phyloP scores from a whole-genome alignment of 208 protist species.

The Acanthamoeba quina region DNA sequence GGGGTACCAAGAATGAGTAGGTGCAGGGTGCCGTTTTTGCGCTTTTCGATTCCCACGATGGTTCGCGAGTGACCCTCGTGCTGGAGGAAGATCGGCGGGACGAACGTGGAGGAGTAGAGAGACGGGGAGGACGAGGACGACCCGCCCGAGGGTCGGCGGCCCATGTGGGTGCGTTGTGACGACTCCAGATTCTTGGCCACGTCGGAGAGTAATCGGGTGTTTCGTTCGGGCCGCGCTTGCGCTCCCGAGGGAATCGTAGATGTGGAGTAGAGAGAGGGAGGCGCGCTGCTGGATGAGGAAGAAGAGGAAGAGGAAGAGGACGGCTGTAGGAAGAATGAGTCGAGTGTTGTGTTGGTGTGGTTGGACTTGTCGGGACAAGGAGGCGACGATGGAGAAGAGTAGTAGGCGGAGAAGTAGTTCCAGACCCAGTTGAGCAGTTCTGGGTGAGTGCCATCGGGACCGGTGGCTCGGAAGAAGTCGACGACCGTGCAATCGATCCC shows the following conservation, averaged over 20 bases:
- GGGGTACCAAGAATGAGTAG: conserved; percentile 63
- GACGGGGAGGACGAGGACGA: conserved; percentile 62
- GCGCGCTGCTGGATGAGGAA: background rate
- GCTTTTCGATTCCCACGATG: conserved; percentile 72
- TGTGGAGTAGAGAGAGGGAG: background rate
- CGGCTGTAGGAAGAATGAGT: background rate
- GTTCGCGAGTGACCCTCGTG: conserved; percentile 75
- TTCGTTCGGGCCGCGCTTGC: background rate
- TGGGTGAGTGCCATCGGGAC: conserved; percentile 56
- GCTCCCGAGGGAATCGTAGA: background rate
- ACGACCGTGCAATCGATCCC: conserved; percentile 72
- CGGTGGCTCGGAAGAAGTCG: conserved; percentile 66
- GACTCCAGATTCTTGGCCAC: background rate
- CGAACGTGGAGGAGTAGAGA: background rate
- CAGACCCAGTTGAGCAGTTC: conserved; percentile 64
- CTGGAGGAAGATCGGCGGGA: conserved; percentile 65
- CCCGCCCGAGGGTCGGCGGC: background rate
- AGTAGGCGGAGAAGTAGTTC: conserved; percentile 63
- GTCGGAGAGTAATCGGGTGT: background rate
- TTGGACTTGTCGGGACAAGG: background rate
- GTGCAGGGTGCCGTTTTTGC: conserved; percentile 62
- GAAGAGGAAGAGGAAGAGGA: background rate
- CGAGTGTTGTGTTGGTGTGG: background rate
- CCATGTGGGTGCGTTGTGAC: background rate
- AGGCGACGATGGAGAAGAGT: background rate